Percentiles rank a stretch among this genome's conserved stretches.
These are phyloP conservation scores for Auricularia sp. DNA, from an alignment of 768 basidiomycete species.

Conservation along the genomic window DNA sequence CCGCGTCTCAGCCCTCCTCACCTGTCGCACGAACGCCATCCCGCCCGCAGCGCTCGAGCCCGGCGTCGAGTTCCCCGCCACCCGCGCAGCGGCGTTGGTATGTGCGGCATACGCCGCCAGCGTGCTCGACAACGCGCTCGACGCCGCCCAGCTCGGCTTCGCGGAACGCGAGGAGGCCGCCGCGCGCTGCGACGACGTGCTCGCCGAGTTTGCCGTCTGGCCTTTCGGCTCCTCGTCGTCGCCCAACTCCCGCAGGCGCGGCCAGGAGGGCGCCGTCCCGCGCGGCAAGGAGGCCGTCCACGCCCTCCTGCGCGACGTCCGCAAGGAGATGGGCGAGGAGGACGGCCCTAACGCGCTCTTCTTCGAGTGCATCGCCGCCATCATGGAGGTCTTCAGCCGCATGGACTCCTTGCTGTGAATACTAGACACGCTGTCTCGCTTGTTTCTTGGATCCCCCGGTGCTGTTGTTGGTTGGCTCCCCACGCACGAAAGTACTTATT, in stretches of 20 bases:
- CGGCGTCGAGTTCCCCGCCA: conserved; percentile 59
- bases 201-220: conserved; percentile 86
- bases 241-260: neutral
- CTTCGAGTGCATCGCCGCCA: conserved; percentile 87
- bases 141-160: conserved; percentile 60
- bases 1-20: conserved; percentile 69
- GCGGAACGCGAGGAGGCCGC: conserved; percentile 93
- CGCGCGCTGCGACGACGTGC: conserved; percentile 84
- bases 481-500: no score
- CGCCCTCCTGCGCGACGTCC: conserved; percentile 66
- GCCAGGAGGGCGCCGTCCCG: neutral
- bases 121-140: conserved; percentile 89
- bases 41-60: conserved; percentile 53
- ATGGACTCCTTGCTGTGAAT: conserved; percentile 73
- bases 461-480: no score
- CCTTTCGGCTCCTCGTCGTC: conserved; percentile 47
- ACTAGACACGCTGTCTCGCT: neutral
- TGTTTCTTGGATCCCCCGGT: neutral
- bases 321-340: conserved; percentile 66
- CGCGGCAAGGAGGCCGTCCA: conserved; percentile 54
- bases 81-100: conserved; percentile 75
- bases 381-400: conserved; percentile 86
- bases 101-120: conserved; percentile 91
- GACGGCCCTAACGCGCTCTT: conserved; percentile 42
- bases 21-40: conserved; percentile 71